Percentiles rank a stretch among this genome's conserved stretches.
Evolutionary conservation across 108 stramenopile species (phyloP).

Genomic region (Skeletonema potamos): DNA sequence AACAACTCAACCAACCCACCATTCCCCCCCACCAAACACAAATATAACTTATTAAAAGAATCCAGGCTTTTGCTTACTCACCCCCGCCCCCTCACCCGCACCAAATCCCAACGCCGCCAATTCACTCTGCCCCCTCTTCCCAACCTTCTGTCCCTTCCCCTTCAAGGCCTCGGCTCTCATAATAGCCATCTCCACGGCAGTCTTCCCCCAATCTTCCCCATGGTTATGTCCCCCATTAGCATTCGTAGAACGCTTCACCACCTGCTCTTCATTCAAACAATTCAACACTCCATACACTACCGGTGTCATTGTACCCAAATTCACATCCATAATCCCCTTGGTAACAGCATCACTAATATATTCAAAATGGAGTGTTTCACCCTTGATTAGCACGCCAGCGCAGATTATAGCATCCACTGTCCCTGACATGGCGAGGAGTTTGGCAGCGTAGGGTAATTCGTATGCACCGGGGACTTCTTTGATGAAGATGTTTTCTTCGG

Average conservation of each 20-base stretch:
- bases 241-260: slow-evolving; percentile 71
- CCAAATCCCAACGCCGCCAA: slow-evolving; percentile 61
- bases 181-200: slow-evolving; percentile 95
- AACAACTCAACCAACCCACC: background rate
- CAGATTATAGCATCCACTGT: slow-evolving; percentile 96
- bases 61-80: slow-evolving; percentile 38
- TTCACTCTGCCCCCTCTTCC: slow-evolving; percentile 21
- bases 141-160: slow-evolving; percentile 27
- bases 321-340: slow-evolving; percentile 94
- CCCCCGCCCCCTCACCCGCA: slow-evolving; percentile 22
- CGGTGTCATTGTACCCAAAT: slow-evolving; percentile 78
- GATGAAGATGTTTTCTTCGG: slow-evolving; percentile 86
- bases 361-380: slow-evolving; percentile 99
- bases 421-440: slow-evolving; percentile 90
- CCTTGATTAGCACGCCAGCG: slow-evolving; percentile 97
- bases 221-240: slow-evolving; percentile 84
- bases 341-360: slow-evolving; percentile 95
- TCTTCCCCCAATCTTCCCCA: slow-evolving; percentile 95
- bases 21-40: too few relatives aligned
- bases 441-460: slow-evolving; percentile 94
- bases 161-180: slow-evolving; percentile 80
- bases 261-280: slow-evolving; percentile 87
- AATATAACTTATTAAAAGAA: too few relatives aligned
- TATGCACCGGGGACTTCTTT: slow-evolving; percentile 96
- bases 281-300: slow-evolving; percentile 92